Base-by-base conservation (phyloP, 768 basidiomycete genomes). In the Dacryopinax primogenitus region DNA sequence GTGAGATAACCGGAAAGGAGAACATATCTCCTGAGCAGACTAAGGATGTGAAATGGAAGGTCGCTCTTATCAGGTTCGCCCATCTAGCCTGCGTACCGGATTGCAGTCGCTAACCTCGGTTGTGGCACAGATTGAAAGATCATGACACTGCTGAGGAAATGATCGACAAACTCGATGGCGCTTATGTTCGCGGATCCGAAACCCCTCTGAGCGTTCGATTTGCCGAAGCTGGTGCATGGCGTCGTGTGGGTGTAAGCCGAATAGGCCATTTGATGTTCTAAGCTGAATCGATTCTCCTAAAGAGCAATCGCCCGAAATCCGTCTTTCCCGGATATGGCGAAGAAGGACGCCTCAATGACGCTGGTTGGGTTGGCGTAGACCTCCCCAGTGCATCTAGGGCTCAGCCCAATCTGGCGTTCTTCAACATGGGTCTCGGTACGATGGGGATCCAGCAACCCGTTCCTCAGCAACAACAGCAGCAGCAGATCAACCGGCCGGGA, bases 91-190 rank as follows among this genome's bases (percentile, higher is more conserved):
- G 39, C 34, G 15, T 62, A 7, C 13, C 37, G n/a, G 21, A 33
- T 34, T 21, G 36, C 30, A 30, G 30, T 37, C n/a, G 0, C 6
- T 35, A 33, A 23, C 9, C 63, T 35, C 62, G 66, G 21, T 63
- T 26, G 64, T 66, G 2, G 11, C 37, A 9, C 69, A 90, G 89
- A 58, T 77, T 91, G 28, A 88, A 90, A 69, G 84, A 81, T 18
- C 84, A 88, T 18, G 33, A 69, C 0, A 88, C 87, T 0, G 89
- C 88, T 1, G 86, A 89, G 70, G 87, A 90, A 65, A 80, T 87
- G 64, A 83, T 90, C 41, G 86, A 89, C 66, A 81, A 85, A 32
- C 77, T 91, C 32, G 88, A 91, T 72, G 89, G 89, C 4, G 80
- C 86, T 9, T 84, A 88, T 82, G 86, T 91, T 7, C 79, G 87